Evolutionary conservation across 2,329 filamentous ascomycete genomes (phyloP), one percentile per base, ranked within the genome.

Genomic region (Cryphonectria japonica): DNA sequence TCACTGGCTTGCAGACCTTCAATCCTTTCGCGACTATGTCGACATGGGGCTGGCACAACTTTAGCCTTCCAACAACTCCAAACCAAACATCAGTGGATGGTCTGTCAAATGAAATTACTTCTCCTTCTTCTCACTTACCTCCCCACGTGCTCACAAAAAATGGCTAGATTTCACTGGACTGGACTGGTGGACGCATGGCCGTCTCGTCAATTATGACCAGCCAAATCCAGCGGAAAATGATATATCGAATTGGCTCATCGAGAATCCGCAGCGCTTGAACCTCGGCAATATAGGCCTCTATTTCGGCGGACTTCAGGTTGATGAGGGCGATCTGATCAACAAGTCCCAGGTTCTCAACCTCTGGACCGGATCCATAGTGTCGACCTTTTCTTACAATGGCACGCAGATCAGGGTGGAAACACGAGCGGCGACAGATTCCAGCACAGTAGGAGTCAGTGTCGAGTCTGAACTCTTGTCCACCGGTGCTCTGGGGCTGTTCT

Each of bases 181-280:
- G 37, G 79, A 84, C 69, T 83, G 82, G 82, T 82, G 80, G 79
- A 84, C 81, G 6, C 82, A 83, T 71, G 82, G 76, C 39, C 78
- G 80, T 22, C 75, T 83, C 22, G 79, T 84, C 32, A 81, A 82
- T 62, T 84, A 83, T 68, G 77, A 81, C 72, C 79, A 83, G 71
- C 81, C 81, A 1, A 83, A 83, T 67, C 79, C 82, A 26, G 79
- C 78, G 7, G 76, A 84, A 73, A 75, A 75, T 16, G 81, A 83
- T 32, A 82, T 84, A 64, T 83, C 82, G 1, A 78, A 80, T 66
- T 83, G 82, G 82, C 75, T 83, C 22, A 81, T 82, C 62, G 78
- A 82, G 69, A 88, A 88, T 72, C 86, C 85, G 0, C 85, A 87
- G 74, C 79, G 86, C 7, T 77, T 86, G 26, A 87, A 87, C 71